Base-by-base conservation (phyloP, 495 filamentous ascomycete species). In the Rusavskia elegans region DNA sequence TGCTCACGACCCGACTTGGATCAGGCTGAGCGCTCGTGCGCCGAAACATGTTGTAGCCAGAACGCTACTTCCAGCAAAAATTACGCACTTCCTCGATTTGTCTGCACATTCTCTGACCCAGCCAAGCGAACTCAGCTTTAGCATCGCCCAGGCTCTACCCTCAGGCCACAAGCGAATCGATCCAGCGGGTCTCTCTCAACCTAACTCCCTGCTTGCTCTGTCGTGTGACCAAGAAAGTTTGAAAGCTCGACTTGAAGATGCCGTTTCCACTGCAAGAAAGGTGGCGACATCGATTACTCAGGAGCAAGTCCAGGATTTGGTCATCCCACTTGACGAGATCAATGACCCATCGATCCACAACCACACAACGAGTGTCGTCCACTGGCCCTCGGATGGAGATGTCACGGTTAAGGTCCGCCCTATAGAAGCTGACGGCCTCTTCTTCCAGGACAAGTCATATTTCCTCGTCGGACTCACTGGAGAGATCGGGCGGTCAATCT, bases 401-500 rank as follows among this genome's bases (percentile, higher is more conserved):
- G 36, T 62, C 3, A 2, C 37, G 10, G 57, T 55, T 0, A 20
- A 56, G 10, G 35, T 58, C 7, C 52, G 50, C 19, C 50, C 62
- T 0, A 11, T 58, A n/a, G 53, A 55, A 20, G 44, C 53, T 1
- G 17, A 45, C 5, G 6, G 49, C 1, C 48, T 67, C 19, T 64
- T 76, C 35, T 53, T 49, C 8, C 41, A 62, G 0, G 49, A 72
- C 55, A 75, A 69, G 56, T 55, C 79, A 0, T 84, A 84, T 55
- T 61, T 75, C 35, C 61, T 84, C 0, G 61, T 78, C 19, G 80
- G 80, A 5, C 56, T 82, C 11, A 78, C 77, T 1, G 71, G 77
- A 17, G 72, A 75, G 27, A 66, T 82, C 4, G 80, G 78, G 16
- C 68, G 71, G 50, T 82, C 79, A 14, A 57, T 83, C 1, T 80